These are phyloP conservation scores for Cyclotella baltica DNA, from an alignment of 108 stramenopile genomes.

Conservation along the genomic window DNA sequence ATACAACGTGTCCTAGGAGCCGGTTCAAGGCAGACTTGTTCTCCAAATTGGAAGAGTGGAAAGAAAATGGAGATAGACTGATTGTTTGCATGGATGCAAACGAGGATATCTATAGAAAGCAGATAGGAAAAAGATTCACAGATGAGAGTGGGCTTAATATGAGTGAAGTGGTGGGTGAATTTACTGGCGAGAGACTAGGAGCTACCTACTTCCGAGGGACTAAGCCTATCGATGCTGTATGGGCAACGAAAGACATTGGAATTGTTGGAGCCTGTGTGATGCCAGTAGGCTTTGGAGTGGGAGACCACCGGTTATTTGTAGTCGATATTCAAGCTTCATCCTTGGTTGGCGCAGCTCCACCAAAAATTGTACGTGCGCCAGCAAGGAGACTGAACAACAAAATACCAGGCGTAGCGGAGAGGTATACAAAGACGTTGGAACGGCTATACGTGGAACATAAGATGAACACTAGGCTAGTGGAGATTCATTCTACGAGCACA, in stretches of 20 bases:
- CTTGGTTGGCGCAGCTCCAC: too few species aligned
- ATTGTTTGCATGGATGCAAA: too few species aligned
- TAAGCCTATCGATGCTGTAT: slow-evolving; percentile 19
- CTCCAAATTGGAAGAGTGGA: background rate
- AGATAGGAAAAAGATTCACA: background rate
- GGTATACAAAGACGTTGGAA: slow-evolving; percentile 4
- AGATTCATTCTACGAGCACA: background rate
- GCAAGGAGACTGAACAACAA: slow-evolving; percentile 1
- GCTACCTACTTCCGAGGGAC: background rate
- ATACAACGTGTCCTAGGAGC: background rate
- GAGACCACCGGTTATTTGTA: slow-evolving; percentile 10
- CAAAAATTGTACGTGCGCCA: background rate
- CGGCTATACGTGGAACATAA: background rate
- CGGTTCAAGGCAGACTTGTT: slow-evolving; percentile 15
- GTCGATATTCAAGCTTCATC: slow-evolving; percentile 1
- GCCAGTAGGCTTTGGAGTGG: too few species aligned
- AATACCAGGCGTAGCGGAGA: background rate
- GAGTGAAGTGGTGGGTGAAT: too few species aligned
- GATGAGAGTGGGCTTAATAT: background rate
- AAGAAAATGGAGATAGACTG: slow-evolving; percentile 3
- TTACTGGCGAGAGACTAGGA: background rate
- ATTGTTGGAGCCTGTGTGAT: too few species aligned
- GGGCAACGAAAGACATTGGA: slow-evolving; percentile 19
- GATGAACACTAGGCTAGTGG: too few species aligned
- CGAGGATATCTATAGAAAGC: slow-evolving; percentile 6